phyloP scores from a whole-genome alignment of 148 eudicot genomes.

The Cornus florida region DNA sequence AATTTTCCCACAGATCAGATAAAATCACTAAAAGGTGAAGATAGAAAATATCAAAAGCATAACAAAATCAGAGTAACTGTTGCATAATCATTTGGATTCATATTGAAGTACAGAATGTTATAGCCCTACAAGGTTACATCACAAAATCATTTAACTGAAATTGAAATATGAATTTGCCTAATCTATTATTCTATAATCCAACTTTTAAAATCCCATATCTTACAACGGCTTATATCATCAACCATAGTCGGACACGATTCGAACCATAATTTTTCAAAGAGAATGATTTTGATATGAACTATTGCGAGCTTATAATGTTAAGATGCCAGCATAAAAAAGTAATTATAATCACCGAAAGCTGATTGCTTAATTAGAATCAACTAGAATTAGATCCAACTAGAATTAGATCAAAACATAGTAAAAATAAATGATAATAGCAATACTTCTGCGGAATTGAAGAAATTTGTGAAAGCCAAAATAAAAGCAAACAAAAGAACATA shows the following conservation, averaged over 20 bases:
- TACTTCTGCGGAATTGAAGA: background rate
- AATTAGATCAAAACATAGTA: background rate
- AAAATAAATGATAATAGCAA: background rate
- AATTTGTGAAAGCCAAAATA: background rate
- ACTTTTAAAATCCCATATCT: background rate
- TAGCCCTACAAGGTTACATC: too few relatives aligned
- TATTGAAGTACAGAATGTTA: background rate
- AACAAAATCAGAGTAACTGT: background rate
- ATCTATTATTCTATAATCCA: too few relatives aligned
- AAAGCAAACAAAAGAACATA: background rate
- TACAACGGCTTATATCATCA: background rate
- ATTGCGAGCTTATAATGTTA: background rate
- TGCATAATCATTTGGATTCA: background rate
- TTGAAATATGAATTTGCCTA: background rate
- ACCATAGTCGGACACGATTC: background rate
- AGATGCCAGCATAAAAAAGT: background rate
- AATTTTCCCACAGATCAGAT: conserved; percentile 1
- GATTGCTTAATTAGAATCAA: background rate
- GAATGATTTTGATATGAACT: background rate
- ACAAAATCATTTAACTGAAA: too few relatives aligned
- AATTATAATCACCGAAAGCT: background rate
- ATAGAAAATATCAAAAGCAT: background rate
- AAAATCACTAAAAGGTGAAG: background rate
- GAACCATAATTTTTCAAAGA: background rate
- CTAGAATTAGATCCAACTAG: too few relatives aligned